Base-by-base conservation (phyloP, 441 rosid genomes). In the Raphanus hybrid region DNA sequence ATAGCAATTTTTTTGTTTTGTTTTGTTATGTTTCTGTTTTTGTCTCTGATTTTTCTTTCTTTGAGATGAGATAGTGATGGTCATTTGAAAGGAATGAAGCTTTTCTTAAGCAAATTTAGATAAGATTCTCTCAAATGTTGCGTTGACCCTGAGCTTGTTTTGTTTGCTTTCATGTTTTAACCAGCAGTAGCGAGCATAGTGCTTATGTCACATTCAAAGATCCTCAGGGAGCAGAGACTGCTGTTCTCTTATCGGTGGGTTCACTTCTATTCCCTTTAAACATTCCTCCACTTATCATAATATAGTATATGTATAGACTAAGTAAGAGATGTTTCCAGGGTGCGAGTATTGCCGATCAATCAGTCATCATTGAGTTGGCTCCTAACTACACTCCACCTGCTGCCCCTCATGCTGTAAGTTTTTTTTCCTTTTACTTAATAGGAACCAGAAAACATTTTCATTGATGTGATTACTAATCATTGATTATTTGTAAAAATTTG, bases 151-250 rank as follows among this genome's bases (percentile, higher is more conserved):
- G 32, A 29, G 59, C 26, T 41, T 71, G 23, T 73, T 52, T 39
- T 64, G 1, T 73, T 34, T 70, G 37, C 9, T 23, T 66, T 52
- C 73, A 48, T 80, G 69, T 70, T 59, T 15, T 16, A 10, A 62
- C 41, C n/a, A n/a, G 43, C 71, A 75, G 71, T 67, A 70, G 59
- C 62, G 88, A 86, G 70, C 84, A 67, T 68, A 76, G 82, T 80
- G 89, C 90, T 8, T 85, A 82, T 81, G 91, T 90, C 78, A 85
- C 90, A 75, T 90, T 88, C 86, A 90, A 83, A 80, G 87, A 87
- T 78, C 62, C 87, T 57, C 86, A 88, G 77, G 94, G 94, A 59
- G 92, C 91, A 4, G 89, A 88, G 73, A 90, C 94, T 16, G 91
- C 87, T 35, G 82, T 84, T 61, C 92, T 90, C 75, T 88, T 90